Evolutionary conservation across 2,329 filamentous ascomycete genomes (phyloP).

Genomic region (Bipolaris sorokiniana): DNA sequence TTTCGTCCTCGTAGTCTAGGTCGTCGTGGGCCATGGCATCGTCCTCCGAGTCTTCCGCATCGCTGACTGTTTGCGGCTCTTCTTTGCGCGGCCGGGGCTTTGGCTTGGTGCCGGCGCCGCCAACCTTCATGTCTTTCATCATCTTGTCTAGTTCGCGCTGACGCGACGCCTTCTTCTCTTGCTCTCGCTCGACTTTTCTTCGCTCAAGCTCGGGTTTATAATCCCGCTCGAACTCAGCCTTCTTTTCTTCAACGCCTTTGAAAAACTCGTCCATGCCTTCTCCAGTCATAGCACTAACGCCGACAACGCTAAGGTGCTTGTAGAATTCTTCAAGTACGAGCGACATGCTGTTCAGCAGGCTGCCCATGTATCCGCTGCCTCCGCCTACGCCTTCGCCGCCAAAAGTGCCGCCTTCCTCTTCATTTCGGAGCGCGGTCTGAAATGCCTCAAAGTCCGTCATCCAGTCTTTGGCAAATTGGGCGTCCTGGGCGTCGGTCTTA

Average conservation of each 20-base stretch:
- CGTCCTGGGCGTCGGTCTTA: conserved; percentile 95
- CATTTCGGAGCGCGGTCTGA: conserved; percentile 79
- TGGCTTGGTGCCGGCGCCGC: conserved; percentile 37
- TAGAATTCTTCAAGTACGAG: conserved; percentile 98
- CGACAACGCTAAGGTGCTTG: conserved; percentile 88
- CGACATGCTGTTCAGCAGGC: conserved; percentile 95
- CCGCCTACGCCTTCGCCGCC: conserved; percentile 72
- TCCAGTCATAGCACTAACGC: conserved; percentile 90
- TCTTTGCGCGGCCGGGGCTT: conserved; percentile 49
- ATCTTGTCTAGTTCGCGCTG: conserved; percentile 87
- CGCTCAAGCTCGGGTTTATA: conserved; percentile 92
- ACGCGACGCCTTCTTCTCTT: conserved; percentile 71
- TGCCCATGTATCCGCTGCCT: conserved; percentile 95
- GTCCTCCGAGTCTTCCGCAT: conserved; percentile 59
- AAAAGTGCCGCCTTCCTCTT: conserved; percentile 79
- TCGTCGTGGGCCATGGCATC: conserved; percentile 61
- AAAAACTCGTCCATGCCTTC: conserved; percentile 95
- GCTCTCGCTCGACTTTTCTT: conserved; percentile 75
- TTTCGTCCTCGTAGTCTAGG: conserved; percentile 59
- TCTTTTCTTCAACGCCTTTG: conserved; percentile 83
- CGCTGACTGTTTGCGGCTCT: conserved; percentile 59
- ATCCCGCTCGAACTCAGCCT: conserved; percentile 84
- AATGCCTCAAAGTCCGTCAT: conserved; percentile 99
- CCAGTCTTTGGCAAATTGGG: conserved; percentile 93
- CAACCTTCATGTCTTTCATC: conserved; percentile 87